Conservation (phyloP, 108 stramenopile species). For the Cylindrotheca fusiformis region DNA sequence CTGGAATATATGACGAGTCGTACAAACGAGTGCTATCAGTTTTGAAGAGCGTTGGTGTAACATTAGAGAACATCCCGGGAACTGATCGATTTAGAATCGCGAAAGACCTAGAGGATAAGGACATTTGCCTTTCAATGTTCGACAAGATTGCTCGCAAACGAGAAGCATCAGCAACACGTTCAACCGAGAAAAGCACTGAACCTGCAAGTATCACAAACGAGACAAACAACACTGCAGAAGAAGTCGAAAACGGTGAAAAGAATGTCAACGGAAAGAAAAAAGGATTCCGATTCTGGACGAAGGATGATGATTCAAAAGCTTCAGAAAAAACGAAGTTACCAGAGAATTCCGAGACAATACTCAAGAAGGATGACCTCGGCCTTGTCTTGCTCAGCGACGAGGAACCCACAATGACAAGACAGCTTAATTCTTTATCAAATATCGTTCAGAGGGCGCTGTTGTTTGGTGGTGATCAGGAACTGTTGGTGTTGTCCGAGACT, state of each 20-base stretch:
- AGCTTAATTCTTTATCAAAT: constrained; percentile 81
- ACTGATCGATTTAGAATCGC: constrained; percentile 48
- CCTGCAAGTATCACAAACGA: constrained; percentile 7
- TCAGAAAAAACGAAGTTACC: constrained; percentile 16
- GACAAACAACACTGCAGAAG: constrained; percentile 15
- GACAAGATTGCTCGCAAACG: constrained; percentile 54
- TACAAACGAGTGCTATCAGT: constrained; percentile 67
- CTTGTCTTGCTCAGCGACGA: constrained; percentile 71
- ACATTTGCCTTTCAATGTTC: constrained; percentile 81
- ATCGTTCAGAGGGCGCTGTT: constrained; percentile 72
- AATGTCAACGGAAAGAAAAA: constrained; percentile 20
- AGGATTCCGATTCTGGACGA: constrained; percentile 26
- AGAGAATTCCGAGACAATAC: constrained; percentile 10
- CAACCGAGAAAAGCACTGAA: neutral
- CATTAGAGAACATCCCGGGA: constrained; percentile 42
- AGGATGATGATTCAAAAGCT: neutral
- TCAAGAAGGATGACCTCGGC: constrained; percentile 40
- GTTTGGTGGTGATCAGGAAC: constrained; percentile 83
- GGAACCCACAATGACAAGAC: constrained; percentile 83
- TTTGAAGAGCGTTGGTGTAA: constrained; percentile 71
- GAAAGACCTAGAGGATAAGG: constrained; percentile 62
- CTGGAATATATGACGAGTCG: constrained; percentile 62
- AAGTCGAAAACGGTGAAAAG: constrained; percentile 29
- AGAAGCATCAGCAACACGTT: neutral
- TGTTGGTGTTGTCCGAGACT: constrained; percentile 75